phyloP scores from a whole-genome alignment of 179 eudicot genomes.

The Camellia oleifera region DNA sequence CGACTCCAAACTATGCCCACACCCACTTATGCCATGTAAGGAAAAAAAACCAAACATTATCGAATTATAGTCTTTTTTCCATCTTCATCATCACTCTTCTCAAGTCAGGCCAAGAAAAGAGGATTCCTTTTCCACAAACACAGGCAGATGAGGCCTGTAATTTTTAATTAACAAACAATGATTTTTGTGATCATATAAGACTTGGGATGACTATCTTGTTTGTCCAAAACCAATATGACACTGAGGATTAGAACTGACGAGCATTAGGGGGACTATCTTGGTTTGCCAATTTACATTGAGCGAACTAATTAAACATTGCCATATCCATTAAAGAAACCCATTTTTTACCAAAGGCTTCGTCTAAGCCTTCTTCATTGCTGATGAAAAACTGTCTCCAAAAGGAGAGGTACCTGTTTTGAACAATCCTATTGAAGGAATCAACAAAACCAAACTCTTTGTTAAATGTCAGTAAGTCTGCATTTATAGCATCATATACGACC shows the following conservation, averaged over 20 bases:
- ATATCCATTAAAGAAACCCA: not conserved
- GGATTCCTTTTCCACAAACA: not conserved
- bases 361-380: not conserved
- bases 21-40: not conserved
- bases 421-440: not conserved
- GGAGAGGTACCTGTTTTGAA: not conserved
- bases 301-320: not conserved
- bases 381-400: not conserved
- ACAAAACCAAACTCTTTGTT: not conserved
- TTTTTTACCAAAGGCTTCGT: too few relatives aligned
- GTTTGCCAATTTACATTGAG: not conserved
- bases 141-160: not conserved
- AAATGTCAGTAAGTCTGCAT: not conserved
- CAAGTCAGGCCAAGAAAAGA: not conserved
- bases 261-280: not conserved
- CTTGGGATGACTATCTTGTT: not conserved
- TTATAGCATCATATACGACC: not conserved
- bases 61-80: not conserved
- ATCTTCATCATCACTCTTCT: not conserved
- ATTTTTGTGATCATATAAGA: not conserved
- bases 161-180: not conserved
- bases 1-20: slow-evolving; percentile 2
- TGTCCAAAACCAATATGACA: not conserved
- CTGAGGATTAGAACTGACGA: not conserved
- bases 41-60: not conserved